phyloP scores from a whole-genome alignment of 1,284 basidiomycete genomes.

The Amylostereum chailletii region DNA sequence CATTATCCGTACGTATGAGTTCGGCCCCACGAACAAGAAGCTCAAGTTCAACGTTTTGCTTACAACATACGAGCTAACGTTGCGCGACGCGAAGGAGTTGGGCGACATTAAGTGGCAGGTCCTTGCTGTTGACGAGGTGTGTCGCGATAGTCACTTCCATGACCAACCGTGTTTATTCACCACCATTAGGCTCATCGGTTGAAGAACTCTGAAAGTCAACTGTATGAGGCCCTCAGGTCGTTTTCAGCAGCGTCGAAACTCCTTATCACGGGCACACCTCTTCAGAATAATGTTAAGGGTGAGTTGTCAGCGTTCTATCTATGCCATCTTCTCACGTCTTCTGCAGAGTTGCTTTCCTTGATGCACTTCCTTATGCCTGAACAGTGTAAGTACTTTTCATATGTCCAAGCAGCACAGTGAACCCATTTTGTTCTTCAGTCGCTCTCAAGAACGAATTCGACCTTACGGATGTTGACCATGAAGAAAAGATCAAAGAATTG shows the following conservation, averaged over 20 bases:
- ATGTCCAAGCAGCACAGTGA: not conserved
- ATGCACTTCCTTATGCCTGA: slow-evolving; percentile 99
- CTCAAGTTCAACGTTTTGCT: slow-evolving; percentile 96
- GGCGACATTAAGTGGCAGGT: slow-evolving; percentile 96
- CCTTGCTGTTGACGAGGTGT: slow-evolving; percentile 90
- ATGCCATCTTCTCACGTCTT: slow-evolving; percentile 7
- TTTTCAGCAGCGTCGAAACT: slow-evolving; percentile 90
- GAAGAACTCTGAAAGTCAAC: slow-evolving; percentile 96
- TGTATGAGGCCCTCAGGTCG: slow-evolving; percentile 89
- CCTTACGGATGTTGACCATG: slow-evolving; percentile 87
- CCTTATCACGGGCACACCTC: slow-evolving; percentile 95
- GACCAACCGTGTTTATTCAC: slow-evolving; percentile 1
- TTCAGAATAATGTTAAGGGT: slow-evolving; percentile 99
- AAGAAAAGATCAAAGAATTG: slow-evolving; percentile 89
- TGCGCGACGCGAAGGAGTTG: slow-evolving; percentile 87
- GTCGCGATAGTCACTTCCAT: slow-evolving; percentile 2
- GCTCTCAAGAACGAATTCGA: slow-evolving; percentile 91
- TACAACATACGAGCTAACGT: slow-evolving; percentile 95
- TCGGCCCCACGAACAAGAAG: slow-evolving; percentile 79
- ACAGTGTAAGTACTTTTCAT: slow-evolving; percentile 59
- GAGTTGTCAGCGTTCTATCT: slow-evolving; percentile 15
- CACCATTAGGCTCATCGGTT: slow-evolving; percentile 79
- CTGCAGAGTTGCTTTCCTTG: slow-evolving; percentile 82
- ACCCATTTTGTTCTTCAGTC: slow-evolving; percentile 33
- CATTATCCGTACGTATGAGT: slow-evolving; percentile 90